Evolutionary conservation across 1,139 yeast species (phyloP).

Genomic region (Suhomyces maxii): DNA sequence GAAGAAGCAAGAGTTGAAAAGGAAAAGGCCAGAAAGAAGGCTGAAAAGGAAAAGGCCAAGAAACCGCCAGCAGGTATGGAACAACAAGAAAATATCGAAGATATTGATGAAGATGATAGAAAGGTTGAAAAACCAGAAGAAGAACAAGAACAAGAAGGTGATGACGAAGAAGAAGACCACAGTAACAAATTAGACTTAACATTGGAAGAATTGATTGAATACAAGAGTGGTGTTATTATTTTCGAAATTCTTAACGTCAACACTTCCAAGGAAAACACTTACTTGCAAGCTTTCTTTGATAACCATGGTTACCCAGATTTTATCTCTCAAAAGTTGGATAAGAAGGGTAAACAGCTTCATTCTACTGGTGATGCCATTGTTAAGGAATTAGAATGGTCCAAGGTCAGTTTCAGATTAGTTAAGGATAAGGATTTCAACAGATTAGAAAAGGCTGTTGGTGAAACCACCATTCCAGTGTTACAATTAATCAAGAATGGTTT

Average conservation of each 20-base stretch:
- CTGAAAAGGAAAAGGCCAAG: slow-evolving; percentile 19
- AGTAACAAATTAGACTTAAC: slow-evolving; percentile 54
- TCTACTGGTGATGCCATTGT: slow-evolving; percentile 72
- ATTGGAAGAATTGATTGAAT: slow-evolving; percentile 59
- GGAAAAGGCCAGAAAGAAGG: slow-evolving; percentile 25
- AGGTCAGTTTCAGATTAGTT: slow-evolving; percentile 59
- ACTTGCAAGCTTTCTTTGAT: slow-evolving; percentile 75
- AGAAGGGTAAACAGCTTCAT: slow-evolving; percentile 45
- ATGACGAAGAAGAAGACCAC: slow-evolving; percentile 30
- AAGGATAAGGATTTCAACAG: slow-evolving; percentile 54
- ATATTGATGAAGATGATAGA: slow-evolving; percentile 22
- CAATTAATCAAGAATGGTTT: slow-evolving; percentile 69
- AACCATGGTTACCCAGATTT: slow-evolving; percentile 64
- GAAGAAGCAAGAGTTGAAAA: slow-evolving; percentile 40
- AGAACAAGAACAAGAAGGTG: slow-evolving; percentile 35
- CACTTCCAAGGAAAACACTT: slow-evolving; percentile 53
- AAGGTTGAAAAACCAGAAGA: slow-evolving; percentile 30
- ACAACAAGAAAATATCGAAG: slow-evolving; percentile 26
- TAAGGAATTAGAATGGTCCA: slow-evolving; percentile 76
- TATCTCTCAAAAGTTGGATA: slow-evolving; percentile 48
- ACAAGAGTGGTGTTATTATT: slow-evolving; percentile 76
- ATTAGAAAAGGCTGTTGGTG: slow-evolving; percentile 61
- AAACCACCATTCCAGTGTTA: slow-evolving; percentile 63
- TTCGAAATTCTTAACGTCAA: slow-evolving; percentile 62
- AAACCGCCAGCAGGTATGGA: slow-evolving; percentile 12